A percentile compares a stretch with the other conserved stretches of the same genome.
phyloP scores from a whole-genome alignment of 2,329 filamentous ascomycete genomes.

The Colletotrichum sidae region DNA sequence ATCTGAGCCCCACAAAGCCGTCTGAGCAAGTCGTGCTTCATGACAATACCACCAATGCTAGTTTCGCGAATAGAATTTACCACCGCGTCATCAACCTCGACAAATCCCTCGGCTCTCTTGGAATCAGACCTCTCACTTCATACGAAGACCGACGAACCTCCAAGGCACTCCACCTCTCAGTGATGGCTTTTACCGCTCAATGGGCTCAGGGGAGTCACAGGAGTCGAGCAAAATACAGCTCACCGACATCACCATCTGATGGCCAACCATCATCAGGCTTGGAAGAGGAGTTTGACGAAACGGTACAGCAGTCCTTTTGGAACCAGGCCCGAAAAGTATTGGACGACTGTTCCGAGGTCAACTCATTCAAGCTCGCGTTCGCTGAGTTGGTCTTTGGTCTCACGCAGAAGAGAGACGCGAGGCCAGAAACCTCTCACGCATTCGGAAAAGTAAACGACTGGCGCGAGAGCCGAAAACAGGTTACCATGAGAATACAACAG shows the following conservation, averaged over 20 bases:
- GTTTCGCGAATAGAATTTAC: constrained; percentile 55
- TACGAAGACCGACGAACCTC: constrained; percentile 56
- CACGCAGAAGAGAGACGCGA: constrained; percentile 33
- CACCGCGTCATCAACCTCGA: constrained; percentile 61
- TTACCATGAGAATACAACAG: constrained; percentile 26
- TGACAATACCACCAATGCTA: constrained; percentile 54
- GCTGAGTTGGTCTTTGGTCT: constrained; percentile 53
- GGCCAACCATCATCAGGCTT: constrained; percentile 13
- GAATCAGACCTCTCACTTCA: constrained; percentile 53
- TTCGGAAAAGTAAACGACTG: constrained; percentile 7
- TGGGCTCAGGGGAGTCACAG: constrained; percentile 56
- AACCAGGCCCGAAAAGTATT: constrained; percentile 50
- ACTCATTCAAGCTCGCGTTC: constrained; percentile 51
- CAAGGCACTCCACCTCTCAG: constrained; percentile 59
- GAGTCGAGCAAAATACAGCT: constrained; percentile 5
- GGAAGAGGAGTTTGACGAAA: constrained; percentile 52
- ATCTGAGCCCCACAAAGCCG: constrained; percentile 39
- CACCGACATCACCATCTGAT: constrained; percentile 33
- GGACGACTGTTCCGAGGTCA: constrained; percentile 48
- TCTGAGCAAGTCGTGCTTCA: constrained; percentile 40
- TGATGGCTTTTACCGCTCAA: constrained; percentile 65
- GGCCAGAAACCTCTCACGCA: constrained; percentile 43
- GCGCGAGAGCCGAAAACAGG: not conserved
- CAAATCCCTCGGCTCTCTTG: constrained; percentile 52
- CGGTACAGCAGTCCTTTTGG: constrained; percentile 51